phyloP scores from a whole-genome alignment of 305 asterid genomes.

The Fraxinus dipetala region DNA sequence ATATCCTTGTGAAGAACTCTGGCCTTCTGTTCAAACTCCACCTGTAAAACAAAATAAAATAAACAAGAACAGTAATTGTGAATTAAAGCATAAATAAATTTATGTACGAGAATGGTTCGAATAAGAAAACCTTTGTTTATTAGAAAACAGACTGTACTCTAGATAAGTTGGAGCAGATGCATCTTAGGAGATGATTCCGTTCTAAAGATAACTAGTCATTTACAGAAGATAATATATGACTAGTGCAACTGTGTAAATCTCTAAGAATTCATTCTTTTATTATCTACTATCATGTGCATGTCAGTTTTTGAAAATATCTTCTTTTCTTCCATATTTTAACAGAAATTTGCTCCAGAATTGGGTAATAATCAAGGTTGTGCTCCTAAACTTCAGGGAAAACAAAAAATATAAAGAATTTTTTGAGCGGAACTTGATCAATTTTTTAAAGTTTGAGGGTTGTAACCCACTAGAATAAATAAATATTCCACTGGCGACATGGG shows the following conservation, averaged over 20 bases:
- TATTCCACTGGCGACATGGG: neutral
- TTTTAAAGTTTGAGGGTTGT: neutral
- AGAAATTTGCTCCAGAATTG: neutral
- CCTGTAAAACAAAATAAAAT: constrained; percentile 34
- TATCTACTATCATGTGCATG: neutral
- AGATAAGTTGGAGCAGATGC: neutral
- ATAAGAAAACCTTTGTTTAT: neutral
- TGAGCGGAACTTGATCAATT: neutral
- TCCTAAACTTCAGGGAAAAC: neutral
- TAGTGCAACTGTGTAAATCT: neutral
- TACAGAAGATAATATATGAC: neutral
- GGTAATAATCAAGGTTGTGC: neutral
- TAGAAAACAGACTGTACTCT: neutral
- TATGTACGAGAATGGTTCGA: neutral
- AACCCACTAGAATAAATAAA: neutral
- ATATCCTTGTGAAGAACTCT: constrained; percentile 47
- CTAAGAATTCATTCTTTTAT: neutral
- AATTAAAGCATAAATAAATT: neutral
- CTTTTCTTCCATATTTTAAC: neutral
- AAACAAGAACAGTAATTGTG: neutral
- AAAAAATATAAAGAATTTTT: neutral
- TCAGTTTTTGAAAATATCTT: neutral
- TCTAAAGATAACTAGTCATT: neutral
- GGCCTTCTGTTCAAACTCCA: constrained; percentile 45
- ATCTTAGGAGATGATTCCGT: neutral